A percentile compares a stretch with the other conserved stretches of the same genome.
phyloP scores from a whole-genome alignment of 495 filamentous ascomycete genomes.

The Daldinia grandis region DNA sequence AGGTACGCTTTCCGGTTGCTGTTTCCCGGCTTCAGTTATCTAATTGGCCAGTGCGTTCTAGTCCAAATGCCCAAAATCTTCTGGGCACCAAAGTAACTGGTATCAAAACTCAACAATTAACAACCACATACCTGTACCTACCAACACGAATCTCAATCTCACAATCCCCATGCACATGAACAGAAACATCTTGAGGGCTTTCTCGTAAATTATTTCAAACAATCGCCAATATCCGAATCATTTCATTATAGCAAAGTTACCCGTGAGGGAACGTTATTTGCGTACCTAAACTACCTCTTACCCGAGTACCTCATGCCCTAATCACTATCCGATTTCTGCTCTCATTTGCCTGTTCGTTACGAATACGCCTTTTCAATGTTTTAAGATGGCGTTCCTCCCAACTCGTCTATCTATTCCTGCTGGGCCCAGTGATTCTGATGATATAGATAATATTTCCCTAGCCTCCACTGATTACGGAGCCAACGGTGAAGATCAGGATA shows the following conservation, averaged over 20 bases:
- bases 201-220: background rate
- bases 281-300: background rate
- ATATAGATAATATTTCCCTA: conserved; percentile 68
- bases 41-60: conserved; percentile 24
- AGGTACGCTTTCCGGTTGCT: background rate
- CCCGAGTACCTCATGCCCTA: background rate
- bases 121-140: background rate
- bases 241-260: background rate
- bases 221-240: background rate
- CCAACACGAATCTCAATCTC: background rate
- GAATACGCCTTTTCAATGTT: background rate
- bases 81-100: background rate
- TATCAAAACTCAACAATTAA: background rate
- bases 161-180: background rate
- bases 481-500: conserved; percentile 56
- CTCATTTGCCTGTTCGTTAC: background rate
- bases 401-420: background rate
- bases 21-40: background rate
- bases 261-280: background rate
- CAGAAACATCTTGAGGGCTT: background rate
- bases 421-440: conserved; percentile 35
- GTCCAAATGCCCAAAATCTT: background rate
- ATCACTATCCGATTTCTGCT: background rate
- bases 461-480: conserved; percentile 61
- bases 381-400: conserved; percentile 23